These are phyloP conservation scores for Venturiaceae sp. DNA, from an alignment of 2,329 filamentous ascomycete species.

Conservation along the genomic window DNA sequence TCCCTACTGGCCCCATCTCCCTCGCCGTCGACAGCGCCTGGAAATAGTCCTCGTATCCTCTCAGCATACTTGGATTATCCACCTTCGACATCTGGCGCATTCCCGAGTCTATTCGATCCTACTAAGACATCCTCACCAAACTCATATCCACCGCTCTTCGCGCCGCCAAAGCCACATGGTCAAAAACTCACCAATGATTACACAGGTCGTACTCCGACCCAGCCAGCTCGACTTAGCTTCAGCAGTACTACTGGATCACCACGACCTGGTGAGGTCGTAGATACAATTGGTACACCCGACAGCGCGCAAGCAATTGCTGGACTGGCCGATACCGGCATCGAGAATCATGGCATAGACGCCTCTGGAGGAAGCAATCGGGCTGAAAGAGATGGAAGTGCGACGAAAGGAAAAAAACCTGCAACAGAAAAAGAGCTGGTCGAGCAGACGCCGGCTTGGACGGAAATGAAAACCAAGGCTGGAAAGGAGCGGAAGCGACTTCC, in stretches of 20 bases:
- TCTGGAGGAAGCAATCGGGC: not conserved
- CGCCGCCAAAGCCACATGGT: not conserved
- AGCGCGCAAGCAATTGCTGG: not conserved
- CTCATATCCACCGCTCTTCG: not conserved
- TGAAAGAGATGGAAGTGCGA: not conserved
- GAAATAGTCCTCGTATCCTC: not conserved
- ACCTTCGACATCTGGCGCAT: not conserved
- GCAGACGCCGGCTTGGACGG: conserved; percentile 35
- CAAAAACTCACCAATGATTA: not conserved
- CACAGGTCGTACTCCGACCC: not conserved
- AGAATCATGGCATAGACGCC: not conserved
- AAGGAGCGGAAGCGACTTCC: conserved; percentile 92
- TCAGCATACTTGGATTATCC: not conserved
- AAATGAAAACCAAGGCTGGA: conserved; percentile 58
- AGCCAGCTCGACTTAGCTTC: not conserved
- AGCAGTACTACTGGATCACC: not conserved
- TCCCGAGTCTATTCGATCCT: not conserved
- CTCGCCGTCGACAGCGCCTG: not conserved
- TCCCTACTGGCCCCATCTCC: not conserved
- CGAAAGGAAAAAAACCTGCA: not conserved
- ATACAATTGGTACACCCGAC: not conserved
- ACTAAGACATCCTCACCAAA: not conserved
- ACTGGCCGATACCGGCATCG: not conserved
- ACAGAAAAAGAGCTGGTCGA: conserved; percentile 16
- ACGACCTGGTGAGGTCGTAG: not conserved